Base-by-base conservation (phyloP, 2,329 filamentous ascomycete species). In the Calonectria henricotiae region DNA sequence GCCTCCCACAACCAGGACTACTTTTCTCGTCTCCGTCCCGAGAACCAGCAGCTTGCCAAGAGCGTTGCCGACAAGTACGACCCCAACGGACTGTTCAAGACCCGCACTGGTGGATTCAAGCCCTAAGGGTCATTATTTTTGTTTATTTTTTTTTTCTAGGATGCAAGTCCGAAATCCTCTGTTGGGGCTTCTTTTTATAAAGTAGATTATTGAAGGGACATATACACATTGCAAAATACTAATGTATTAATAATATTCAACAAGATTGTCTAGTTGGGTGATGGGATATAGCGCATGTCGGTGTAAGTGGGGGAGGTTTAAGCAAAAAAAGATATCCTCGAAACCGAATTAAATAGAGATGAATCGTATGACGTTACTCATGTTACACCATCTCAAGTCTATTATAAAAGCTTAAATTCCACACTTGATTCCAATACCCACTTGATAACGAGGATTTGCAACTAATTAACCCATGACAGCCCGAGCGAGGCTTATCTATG, bases 51-150 rank as follows among this genome's bases (percentile, higher is more conserved):
- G 60, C 73, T 85, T 27, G 84, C 82, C 7, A 74, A 76, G 49
- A 62, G 39, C 25, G 82, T 85, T 23, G 77, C 80, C 17, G 75
- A 2, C 71, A 79, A 4, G 80, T 85, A 58, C 35, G 84, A 86
- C 67, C 82, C 83, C 0, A 70, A 79, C 5, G 82, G 82, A 1
- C 67, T 85, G 67, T 85, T 82, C 72, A 77, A 71, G 60, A 74
- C 77, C n/a, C 78, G 83, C 65, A 85, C 84, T 0, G 83, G 80
- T 1, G 84, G 84, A 5, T 85, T 84, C 76, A 84, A 84, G 79
- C 73, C 77, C 12, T 80, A 35, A 54, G 27, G 4, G 13, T 12
- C 25, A 17, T 46, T 13, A 2, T 23, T 5, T 30, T 23, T 32
- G 23, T 9, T 47, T 20, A 20, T 20, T 63, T 2, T 39, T 55